These are phyloP conservation scores for Fraxinus americana DNA, from an alignment of 257 asterid species.

Conservation along the genomic window DNA sequence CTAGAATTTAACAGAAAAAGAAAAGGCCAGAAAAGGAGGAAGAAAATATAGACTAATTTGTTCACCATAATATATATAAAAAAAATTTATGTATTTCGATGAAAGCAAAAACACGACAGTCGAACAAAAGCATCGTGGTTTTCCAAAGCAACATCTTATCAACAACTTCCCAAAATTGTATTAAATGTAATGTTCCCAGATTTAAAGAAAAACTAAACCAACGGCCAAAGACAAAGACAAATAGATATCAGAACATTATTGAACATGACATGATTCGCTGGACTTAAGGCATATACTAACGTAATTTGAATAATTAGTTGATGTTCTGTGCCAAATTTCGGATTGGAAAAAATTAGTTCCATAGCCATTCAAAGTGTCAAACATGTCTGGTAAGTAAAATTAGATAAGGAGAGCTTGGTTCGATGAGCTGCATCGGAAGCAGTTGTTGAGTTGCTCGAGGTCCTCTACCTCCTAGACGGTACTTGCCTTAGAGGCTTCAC, in stretches of 20 bases:
- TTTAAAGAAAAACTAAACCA: neutral
- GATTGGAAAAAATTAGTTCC: neutral
- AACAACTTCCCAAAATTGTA: neutral
- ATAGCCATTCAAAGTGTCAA: neutral
- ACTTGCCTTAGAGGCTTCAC: too few species aligned
- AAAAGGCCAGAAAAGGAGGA: neutral
- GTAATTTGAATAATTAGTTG: neutral
- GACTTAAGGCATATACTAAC: too few species aligned
- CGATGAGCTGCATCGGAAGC: too few species aligned
- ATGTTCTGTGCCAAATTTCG: neutral
- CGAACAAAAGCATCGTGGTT: neutral
- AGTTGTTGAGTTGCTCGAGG: too few species aligned
- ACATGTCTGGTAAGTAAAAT: neutral
- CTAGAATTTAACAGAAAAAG: neutral
- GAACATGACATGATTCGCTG: too few species aligned
- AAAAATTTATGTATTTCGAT: too few species aligned
- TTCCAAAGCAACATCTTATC: neutral
- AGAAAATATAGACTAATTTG: constrained; percentile 56
- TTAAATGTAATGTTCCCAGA: neutral
- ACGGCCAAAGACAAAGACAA: neutral
- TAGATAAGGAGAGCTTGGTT: too few species aligned
- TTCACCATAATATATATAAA: constrained; percentile 54
- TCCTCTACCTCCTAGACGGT: too few species aligned
- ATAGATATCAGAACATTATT: too few species aligned
- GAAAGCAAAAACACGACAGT: neutral